These are phyloP conservation scores for Rhinocladiella mackenziei DNA, from an alignment of 2,329 filamentous ascomycete genomes.

Conservation along the genomic window DNA sequence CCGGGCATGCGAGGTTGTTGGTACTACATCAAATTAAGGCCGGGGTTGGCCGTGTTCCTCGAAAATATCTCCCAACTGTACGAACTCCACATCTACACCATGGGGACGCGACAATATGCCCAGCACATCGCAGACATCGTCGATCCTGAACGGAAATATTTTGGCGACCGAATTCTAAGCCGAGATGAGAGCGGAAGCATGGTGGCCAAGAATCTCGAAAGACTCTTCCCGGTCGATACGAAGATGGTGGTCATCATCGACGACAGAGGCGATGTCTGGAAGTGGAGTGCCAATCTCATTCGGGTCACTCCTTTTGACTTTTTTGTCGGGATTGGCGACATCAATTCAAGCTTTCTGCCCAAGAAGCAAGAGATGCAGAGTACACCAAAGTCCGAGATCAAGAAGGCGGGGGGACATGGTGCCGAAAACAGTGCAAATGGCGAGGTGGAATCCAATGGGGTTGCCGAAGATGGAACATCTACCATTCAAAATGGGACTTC, in stretches of 20 bases:
- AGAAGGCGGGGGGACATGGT: slow-evolving; percentile 29
- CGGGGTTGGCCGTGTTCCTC: slow-evolving; percentile 77
- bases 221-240: slow-evolving; percentile 91
- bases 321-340: slow-evolving; percentile 96
- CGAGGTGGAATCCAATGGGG: slow-evolving; percentile 16
- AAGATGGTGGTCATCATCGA: slow-evolving; percentile 99
- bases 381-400: slow-evolving; percentile 43
- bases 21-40: slow-evolving; percentile 98
- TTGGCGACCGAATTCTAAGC: slow-evolving; percentile 91
- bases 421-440: slow-evolving; percentile 9
- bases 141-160: slow-evolving; percentile 82
- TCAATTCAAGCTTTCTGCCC: slow-evolving; percentile 94
- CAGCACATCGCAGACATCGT: slow-evolving; percentile 87
- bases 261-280: slow-evolving; percentile 94
- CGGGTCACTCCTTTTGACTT: slow-evolving; percentile 96
- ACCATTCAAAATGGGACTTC: slow-evolving; percentile 25
- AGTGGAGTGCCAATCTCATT: slow-evolving; percentile 86
- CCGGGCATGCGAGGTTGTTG: slow-evolving; percentile 73
- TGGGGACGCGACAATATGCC: slow-evolving; percentile 97
- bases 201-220: slow-evolving; percentile 80
- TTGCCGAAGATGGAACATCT: slow-evolving; percentile 22
- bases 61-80: slow-evolving; percentile 73
- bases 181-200: slow-evolving; percentile 95
- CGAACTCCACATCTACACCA: slow-evolving; percentile 97
- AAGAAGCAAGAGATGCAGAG: slow-evolving; percentile 58